Evolutionary conservation across 768 basidiomycete genomes (phyloP), one percentile per base, ranked within the genome.

Genomic region (Leccinum imitatum): DNA sequence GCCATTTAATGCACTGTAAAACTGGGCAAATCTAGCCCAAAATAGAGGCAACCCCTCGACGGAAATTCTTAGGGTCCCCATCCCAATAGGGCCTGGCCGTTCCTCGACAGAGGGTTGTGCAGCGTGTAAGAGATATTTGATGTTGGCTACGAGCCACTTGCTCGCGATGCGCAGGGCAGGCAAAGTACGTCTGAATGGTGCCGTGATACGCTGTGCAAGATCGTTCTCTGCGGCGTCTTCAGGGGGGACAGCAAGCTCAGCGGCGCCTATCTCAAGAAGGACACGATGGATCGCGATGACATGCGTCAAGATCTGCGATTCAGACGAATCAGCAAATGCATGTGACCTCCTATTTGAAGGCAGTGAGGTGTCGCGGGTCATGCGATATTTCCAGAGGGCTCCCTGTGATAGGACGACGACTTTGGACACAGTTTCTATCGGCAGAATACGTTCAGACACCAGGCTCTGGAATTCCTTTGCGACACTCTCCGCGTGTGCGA

Each of bases 71-170:
- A 51, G 61, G 62, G 65, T 61, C 54, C 63, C 65, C 63, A 57
- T 65, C 25, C 60, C 55, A 56, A 57, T 55, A 50, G 60, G 17
- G 11, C 54, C 59, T 13, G 27, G 37, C 44, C 56, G 63, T 54
- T 33, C 54, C 27, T 47, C 74, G 27, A 68, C 67, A 58, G 69
- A 68, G 57, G 69, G 62, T 59, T 72, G 78, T 57, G 66, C 76
- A 75, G 59, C 79, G 51, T 84, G 82, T 41, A 76, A 66, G 23
- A 93, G 69, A 63, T 91, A 91, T 60, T 83, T 84, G 65, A 85
- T 74, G 70, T 98, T 93, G 4, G 85, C 85, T 31, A 82, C 78
- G 13, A 98, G 71, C 97, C 97, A 99, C 71, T 94, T 95, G 67
- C 87, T 87, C 5, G 89, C 86, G 57, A 98, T 87, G 19, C 96